Evolutionary conservation across 2,329 filamentous ascomycete genomes (phyloP).

Genomic region (Harringtonia lauricola): DNA sequence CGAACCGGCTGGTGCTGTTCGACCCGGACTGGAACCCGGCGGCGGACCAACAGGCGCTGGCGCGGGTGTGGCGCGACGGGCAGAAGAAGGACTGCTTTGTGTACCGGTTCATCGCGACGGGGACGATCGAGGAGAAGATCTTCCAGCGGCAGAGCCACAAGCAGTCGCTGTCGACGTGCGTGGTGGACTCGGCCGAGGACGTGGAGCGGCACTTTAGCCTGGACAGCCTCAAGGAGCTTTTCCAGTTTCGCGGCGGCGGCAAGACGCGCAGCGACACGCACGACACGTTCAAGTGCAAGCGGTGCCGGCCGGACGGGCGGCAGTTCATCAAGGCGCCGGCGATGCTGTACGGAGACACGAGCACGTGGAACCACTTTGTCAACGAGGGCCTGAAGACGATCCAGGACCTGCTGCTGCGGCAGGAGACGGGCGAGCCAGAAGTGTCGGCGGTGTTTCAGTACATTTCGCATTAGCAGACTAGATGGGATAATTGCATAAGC

Average conservation of each 20-base stretch:
- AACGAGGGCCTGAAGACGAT: constrained; percentile 72
- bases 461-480: constrained; percentile 67
- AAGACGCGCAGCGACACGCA: constrained; percentile 82
- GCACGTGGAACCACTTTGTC: constrained; percentile 97
- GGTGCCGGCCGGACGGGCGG: constrained; percentile 77
- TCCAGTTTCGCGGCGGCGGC: constrained; percentile 68
- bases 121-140: constrained; percentile 98
- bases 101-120: constrained; percentile 97
- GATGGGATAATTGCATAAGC: no score
- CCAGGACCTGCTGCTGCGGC: constrained; percentile 80
- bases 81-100: constrained; percentile 99
- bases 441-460: constrained; percentile 98
- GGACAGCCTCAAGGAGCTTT: constrained; percentile 82
- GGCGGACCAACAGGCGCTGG: constrained; percentile 91
- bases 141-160: constrained; percentile 98
- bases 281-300: constrained; percentile 97
- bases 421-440: constrained; percentile 67
- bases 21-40: constrained; percentile 98
- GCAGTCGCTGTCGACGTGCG: constrained; percentile 88
- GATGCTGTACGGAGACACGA: constrained; percentile 95
- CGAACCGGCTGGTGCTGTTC: constrained; percentile 89
- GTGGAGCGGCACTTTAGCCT: constrained; percentile 94
- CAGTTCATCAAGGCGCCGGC: constrained; percentile 86
- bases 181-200: constrained; percentile 92
- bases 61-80: constrained; percentile 95